phyloP scores from a whole-genome alignment of 495 filamentous ascomycete species.

The Aspergillus bertholletiae region DNA sequence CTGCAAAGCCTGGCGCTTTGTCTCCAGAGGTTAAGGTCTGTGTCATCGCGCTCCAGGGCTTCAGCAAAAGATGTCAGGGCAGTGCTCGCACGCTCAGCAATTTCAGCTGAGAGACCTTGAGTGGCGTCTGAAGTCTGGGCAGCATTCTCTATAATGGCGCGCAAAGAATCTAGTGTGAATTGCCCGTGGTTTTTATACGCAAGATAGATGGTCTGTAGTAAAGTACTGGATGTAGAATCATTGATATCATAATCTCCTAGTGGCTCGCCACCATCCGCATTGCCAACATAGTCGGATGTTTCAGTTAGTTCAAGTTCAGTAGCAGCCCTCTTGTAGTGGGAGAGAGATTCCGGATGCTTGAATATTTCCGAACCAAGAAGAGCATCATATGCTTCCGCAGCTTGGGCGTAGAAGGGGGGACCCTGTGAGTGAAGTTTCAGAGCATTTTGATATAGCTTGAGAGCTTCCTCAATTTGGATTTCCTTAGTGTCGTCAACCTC shows the following conservation, averaged over 20 bases:
- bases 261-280: slow-evolving; percentile 40
- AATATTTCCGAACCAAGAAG: slow-evolving; percentile 94
- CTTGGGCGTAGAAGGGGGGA: slow-evolving; percentile 67
- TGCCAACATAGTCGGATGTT: slow-evolving; percentile 36
- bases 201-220: slow-evolving; percentile 87
- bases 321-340: slow-evolving; percentile 68
- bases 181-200: slow-evolving; percentile 94
- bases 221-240: slow-evolving; percentile 70
- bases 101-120: slow-evolving; percentile 28
- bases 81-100: slow-evolving; percentile 21
- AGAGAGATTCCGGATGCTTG: slow-evolving; percentile 76
- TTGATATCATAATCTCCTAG: slow-evolving; percentile 40
- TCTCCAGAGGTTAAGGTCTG: slow-evolving; percentile 93
- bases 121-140: slow-evolving; percentile 33
- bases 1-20: slow-evolving; percentile 73
- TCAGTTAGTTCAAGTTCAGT: slow-evolving; percentile 34
- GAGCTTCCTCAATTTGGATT: slow-evolving; percentile 93
- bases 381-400: slow-evolving; percentile 75
- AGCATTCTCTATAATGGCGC: slow-evolving; percentile 28
- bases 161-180: slow-evolving; percentile 75
- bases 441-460: slow-evolving; percentile 92
- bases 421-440: slow-evolving; percentile 91
- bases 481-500: slow-evolving; percentile 94
- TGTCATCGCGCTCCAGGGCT: slow-evolving; percentile 84
- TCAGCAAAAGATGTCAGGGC: slow-evolving; percentile 63